These are phyloP conservation scores for Tulasnella sp. DNA, from an alignment of 768 basidiomycete genomes.

Conservation along the genomic window DNA sequence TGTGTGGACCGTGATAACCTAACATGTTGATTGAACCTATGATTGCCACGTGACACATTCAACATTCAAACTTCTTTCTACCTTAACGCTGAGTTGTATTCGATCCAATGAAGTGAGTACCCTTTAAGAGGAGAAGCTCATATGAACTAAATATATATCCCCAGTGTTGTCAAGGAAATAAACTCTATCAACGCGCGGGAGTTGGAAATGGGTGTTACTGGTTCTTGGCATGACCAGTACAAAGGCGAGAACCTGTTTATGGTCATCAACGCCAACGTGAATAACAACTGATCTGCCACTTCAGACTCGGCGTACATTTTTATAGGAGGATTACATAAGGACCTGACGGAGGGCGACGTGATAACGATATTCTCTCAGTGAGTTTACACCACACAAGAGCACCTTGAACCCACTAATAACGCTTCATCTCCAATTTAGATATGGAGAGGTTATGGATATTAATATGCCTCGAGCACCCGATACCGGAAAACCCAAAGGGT, in stretches of 20 bases:
- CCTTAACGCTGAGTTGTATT: too few species aligned
- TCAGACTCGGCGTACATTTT: conserved; percentile 92
- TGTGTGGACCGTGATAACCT: too few species aligned
- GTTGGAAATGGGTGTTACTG: conserved; percentile 61
- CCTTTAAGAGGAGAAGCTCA: too few species aligned
- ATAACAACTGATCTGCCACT: conserved; percentile 11
- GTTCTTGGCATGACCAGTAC: conserved; percentile 88
- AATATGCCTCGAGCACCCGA: conserved; percentile 90
- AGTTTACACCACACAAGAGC: conserved; percentile 25
- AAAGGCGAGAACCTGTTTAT: conserved; percentile 44
- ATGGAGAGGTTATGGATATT: conserved; percentile 91
- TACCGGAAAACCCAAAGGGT: conserved; percentile 82
- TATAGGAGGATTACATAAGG: conserved; percentile 73
- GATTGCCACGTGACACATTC: too few species aligned
- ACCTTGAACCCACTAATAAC: background rate
- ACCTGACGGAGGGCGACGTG: conserved; percentile 94
- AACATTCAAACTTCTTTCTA: too few species aligned
- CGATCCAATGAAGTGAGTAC: too few species aligned
- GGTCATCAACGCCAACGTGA: background rate
- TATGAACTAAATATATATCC: too few species aligned
- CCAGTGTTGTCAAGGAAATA: conserved; percentile 85
- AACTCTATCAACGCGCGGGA: conserved; percentile 86
- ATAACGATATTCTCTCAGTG: conserved; percentile 97
- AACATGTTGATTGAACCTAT: too few species aligned
- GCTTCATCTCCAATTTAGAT: conserved; percentile 37